phyloP scores from a whole-genome alignment of 2,329 filamentous ascomycete species.

The Xenosphaeropsis pyriputrescens region DNA sequence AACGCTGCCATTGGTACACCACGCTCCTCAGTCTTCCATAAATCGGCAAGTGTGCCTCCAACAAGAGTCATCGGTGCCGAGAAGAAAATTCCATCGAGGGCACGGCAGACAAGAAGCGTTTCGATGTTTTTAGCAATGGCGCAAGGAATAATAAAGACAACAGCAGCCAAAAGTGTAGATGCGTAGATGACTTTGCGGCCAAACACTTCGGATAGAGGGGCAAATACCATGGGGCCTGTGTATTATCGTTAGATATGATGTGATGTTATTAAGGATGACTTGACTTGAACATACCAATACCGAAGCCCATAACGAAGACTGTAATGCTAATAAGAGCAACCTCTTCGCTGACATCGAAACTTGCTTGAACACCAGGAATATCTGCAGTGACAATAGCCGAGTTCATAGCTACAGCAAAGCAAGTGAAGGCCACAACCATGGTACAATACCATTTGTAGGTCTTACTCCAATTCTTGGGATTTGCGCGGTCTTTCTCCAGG shows the following conservation, averaged over 20 bases:
- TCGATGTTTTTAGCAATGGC: constrained; percentile 62
- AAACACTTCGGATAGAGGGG: constrained; percentile 62
- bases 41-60: constrained; percentile 66
- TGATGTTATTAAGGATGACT: neutral
- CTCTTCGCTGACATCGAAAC: constrained; percentile 57
- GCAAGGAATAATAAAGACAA: constrained; percentile 69
- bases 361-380: constrained; percentile 43
- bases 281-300: constrained; percentile 38
- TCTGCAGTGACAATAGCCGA: constrained; percentile 70
- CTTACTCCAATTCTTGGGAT: constrained; percentile 79
- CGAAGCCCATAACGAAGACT: constrained; percentile 71
- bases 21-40: constrained; percentile 72
- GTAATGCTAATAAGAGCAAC: constrained; percentile 59
- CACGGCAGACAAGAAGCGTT: constrained; percentile 61
- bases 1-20: constrained; percentile 82
- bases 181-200: constrained; percentile 57
- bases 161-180: constrained; percentile 33
- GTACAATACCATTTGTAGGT: constrained; percentile 71
- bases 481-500: constrained; percentile 53
- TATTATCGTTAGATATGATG: neutral
- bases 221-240: constrained; percentile 60
- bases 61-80: constrained; percentile 79
- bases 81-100: constrained; percentile 72
- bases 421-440: constrained; percentile 67
- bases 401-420: constrained; percentile 49